A percentile compares a stretch with the other conserved stretches of the same genome.
phyloP scores from a whole-genome alignment of 441 rosid species.

The Aquilaria agallochum region DNA sequence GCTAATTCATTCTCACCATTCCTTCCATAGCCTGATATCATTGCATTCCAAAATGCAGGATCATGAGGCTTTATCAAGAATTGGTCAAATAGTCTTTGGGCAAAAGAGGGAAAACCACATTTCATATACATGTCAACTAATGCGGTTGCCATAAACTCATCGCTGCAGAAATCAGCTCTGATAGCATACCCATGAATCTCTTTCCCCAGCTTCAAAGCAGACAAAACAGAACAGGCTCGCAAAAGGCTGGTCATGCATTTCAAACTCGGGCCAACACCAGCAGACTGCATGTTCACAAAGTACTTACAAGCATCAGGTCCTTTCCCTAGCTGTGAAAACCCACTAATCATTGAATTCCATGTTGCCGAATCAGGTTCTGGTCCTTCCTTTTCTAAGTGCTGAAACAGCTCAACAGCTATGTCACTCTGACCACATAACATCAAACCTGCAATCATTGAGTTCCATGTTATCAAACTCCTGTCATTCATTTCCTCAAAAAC shows the following conservation, averaged over 20 bases:
- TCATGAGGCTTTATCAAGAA: slow-evolving; percentile 49
- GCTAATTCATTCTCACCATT: slow-evolving; percentile 54
- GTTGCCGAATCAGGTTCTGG: slow-evolving; percentile 60
- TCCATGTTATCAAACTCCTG: slow-evolving; percentile 63
- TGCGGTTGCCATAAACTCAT: slow-evolving; percentile 48
- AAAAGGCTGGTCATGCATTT: slow-evolving; percentile 64
- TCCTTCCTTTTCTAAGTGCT: slow-evolving; percentile 41
- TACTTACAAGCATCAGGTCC: slow-evolving; percentile 45
- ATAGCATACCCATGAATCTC: slow-evolving; percentile 53
- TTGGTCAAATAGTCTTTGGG: slow-evolving; percentile 39
- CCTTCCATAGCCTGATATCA: slow-evolving; percentile 71
- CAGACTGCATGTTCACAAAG: slow-evolving; percentile 52
- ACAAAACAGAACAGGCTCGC: slow-evolving; percentile 55
- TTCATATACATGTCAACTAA: slow-evolving; percentile 67
- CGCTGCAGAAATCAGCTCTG: slow-evolving; percentile 33
- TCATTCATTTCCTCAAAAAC: slow-evolving; percentile 43
- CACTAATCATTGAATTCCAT: slow-evolving; percentile 69
- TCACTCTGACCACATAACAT: slow-evolving; percentile 49
- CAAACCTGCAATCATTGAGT: slow-evolving; percentile 52
- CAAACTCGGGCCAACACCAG: slow-evolving; percentile 36
- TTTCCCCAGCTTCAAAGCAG: slow-evolving; percentile 46
- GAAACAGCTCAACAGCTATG: slow-evolving; percentile 45
- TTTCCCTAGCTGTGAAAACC: slow-evolving; percentile 52
- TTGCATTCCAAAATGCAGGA: slow-evolving; percentile 70
- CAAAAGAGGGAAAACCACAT: slow-evolving; percentile 45